Evolutionary conservation across 805 yeast genomes (phyloP).

Genomic region (Ogataea dorogensis): DNA sequence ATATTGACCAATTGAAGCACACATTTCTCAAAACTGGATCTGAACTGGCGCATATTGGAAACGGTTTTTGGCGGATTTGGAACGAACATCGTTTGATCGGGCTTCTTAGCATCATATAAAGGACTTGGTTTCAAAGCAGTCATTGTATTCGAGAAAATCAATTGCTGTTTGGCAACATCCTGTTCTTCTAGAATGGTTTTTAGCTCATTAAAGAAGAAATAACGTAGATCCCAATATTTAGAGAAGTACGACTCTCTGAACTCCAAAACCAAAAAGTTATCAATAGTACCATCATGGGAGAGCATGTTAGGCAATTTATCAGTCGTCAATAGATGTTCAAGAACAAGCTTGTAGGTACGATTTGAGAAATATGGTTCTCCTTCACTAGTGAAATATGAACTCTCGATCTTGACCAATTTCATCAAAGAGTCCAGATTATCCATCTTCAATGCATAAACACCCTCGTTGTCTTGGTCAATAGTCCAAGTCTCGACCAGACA

Average conservation of each 20-base stretch:
- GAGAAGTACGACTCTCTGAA: conserved; percentile 54
- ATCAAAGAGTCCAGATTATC: conserved; percentile 53
- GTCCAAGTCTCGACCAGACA: conserved; percentile 43
- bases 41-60: conserved; percentile 41
- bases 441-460: conserved; percentile 45
- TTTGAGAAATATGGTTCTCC: conserved; percentile 65
- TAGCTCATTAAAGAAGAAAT: conserved; percentile 60
- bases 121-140: conserved; percentile 36
- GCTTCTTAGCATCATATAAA: conserved; percentile 34
- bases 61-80: conserved; percentile 47
- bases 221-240: conserved; percentile 75
- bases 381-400: conserved; percentile 46
- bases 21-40: conserved; percentile 64
- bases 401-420: conserved; percentile 57
- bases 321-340: conserved; percentile 32
- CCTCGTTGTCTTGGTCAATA: conserved; percentile 36
- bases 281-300: conserved; percentile 46
- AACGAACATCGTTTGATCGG: conserved; percentile 37
- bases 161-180: conserved; percentile 6
- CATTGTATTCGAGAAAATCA: conserved; percentile 40
- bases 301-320: conserved; percentile 39
- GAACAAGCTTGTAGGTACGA: conserved; percentile 43
- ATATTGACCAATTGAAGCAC: conserved; percentile 59
- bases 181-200: conserved; percentile 20
- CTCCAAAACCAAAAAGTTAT: conserved; percentile 41